Base-by-base conservation (phyloP, 352 stramenopile genomes). In the Globisporangium polare region DNA sequence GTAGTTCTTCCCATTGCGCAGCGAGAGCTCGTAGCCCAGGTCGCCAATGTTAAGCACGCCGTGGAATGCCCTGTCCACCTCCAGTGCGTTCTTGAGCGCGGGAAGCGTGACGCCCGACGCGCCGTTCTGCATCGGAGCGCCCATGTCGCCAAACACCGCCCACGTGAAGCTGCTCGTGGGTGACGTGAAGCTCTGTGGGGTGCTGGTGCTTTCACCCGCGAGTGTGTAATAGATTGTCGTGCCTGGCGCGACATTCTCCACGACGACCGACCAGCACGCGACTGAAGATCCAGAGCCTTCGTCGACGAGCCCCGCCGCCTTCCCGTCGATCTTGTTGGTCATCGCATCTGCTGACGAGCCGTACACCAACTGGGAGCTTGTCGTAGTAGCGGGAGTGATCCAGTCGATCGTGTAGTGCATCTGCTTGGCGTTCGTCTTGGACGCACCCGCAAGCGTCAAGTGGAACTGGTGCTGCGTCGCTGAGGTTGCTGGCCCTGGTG, bases 111-210 rank as follows among this genome's bases (percentile, higher is more conserved):
- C 70, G 8, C 71, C 83, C 17, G 83, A 76, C 4, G 81, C 83
- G 5, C 77, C 67, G 9, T 74, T 75, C 53, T 87, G 72, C 59
- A 85, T 67, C 0, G 78, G 75, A 0, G 79, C 77, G 0, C 76
- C 81, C 58, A 92, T 68, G 45, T 92, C 83, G 4, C 83, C 83
- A 69, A 91, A 92, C 45, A 92, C 78, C 0, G 80, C 83, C 83
- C 83, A 93, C 65, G 82, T 89, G 45, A 85, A 74, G 35, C 70
- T 66, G 31, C 46, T 60, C 3, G 53, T 53, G 0, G 80, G 74
- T 13, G 79, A 68, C n/a, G 74, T 80, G 53, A 89, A 89, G 65
- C 73, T 85, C 56, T 72, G 66, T 1, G 68, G 53, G 9, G 10
- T 39, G 42, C 41, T 24, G 6, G 13, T 49, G 33, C 53, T 52